Evolutionary conservation across 1,139 yeast genomes (phyloP), one percentile per base, ranked within the genome.

Genomic region (Yamadazyma songkhlaensis): DNA sequence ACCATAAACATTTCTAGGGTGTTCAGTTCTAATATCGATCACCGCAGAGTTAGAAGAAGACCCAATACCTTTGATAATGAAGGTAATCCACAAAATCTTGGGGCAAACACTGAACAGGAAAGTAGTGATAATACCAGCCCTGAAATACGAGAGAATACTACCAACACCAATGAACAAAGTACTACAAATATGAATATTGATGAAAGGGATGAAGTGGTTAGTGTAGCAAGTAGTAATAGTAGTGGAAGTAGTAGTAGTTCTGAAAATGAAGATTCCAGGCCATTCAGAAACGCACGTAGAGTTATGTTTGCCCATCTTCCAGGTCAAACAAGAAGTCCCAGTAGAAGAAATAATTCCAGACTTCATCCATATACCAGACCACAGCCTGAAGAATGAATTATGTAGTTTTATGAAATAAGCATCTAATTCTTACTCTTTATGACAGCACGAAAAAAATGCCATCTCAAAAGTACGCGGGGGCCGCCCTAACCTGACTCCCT

Each of bases 281-380:
- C 24, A 20, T 30, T 30, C 7, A 21, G 32, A 13, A 9, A 10
- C 5, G 11, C 23, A n/a, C 32, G 32, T 6, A 17, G 32, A 30
- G 32, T 30, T 7, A 28, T 28, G 31, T 28, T 28, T 15, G 9
- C 31, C 4, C 15, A 20, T 9, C 21, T 9, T 30, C 11, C 33
- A 9, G 9, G 27, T 12, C 27, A 23, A 9, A 22, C 34, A 2
- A 31, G 34, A 31, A 31, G 34, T 31, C 28, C 26, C 4, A 31
- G 34, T 10, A 75, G 59, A 36, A 44, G 64, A 32, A 30, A 38
- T n/a, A 35, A 40, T 15, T 54, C 54, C 3, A 46, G 67, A 39
- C 35, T 56, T 9, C 67, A 62, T 43, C 67, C 68, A 3, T 62
- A 62, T 40, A 47, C 53, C 17, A 53, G 67, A 40, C 58, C 58